Evolutionary conservation across 768 basidiomycete genomes (phyloP).

Genomic region (Boletus fagicola): DNA sequence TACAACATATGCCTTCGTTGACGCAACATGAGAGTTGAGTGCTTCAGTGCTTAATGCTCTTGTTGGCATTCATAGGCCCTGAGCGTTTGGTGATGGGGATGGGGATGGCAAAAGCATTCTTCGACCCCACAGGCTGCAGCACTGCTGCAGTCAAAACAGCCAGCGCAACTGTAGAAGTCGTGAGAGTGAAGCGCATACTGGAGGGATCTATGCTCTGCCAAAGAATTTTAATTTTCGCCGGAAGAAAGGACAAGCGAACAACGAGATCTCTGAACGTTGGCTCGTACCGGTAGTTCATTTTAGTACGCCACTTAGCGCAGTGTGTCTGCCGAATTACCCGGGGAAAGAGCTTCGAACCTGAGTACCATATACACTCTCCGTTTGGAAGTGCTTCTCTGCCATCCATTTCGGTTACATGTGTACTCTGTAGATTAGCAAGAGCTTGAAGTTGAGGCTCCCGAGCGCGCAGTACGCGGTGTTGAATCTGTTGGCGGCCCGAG

Average conservation of each 20-base stretch:
- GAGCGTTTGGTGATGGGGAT: constrained; percentile 13
- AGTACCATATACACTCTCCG: no score
- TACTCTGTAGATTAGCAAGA: no score
- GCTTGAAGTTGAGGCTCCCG: no score
- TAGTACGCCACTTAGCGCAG: not conserved
- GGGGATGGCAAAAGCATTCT: not conserved
- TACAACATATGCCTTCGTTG: constrained; percentile 2
- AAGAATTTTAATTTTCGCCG: no score
- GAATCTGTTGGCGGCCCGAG: no score
- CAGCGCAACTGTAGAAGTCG: not conserved
- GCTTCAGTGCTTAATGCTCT: not conserved
- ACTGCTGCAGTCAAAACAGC: constrained; percentile 5
- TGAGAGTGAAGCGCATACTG: constrained; percentile 9
- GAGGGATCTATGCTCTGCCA: not conserved
- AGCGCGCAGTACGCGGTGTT: no score
- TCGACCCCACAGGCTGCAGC: not conserved
- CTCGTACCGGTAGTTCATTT: not conserved
- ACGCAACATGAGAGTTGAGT: constrained; percentile 7
- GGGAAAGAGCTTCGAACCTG: not conserved
- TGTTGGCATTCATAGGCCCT: not conserved
- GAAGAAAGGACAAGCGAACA: not conserved
- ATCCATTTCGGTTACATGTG: no score
- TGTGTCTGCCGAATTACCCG: not conserved
- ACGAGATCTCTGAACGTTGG: not conserved
- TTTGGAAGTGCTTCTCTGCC: no score